phyloP scores from a whole-genome alignment of 345 rosid species.

The Dipteronia dyeriana region DNA sequence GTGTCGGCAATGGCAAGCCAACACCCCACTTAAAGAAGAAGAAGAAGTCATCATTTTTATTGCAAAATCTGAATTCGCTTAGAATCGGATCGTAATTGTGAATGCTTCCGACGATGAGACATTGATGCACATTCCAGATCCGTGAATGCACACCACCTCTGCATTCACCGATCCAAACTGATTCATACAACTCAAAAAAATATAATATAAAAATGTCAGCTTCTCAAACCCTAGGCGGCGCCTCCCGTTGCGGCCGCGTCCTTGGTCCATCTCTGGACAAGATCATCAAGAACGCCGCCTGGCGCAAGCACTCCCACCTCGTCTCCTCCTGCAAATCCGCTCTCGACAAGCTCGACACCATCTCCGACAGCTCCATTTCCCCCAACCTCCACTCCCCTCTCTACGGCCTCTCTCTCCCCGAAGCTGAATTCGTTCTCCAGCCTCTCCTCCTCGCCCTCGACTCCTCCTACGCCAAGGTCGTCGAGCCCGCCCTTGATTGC shows the following conservation, averaged over 20 bases:
- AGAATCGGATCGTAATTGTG: not conserved
- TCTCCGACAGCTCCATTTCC: conserved; percentile 35
- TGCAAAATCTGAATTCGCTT: not conserved
- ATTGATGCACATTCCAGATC: conserved; percentile 10
- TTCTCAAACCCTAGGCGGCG: conserved; percentile 77
- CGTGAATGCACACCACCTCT: conserved; percentile 10
- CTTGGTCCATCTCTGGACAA: conserved; percentile 79
- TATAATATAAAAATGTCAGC: conserved; percentile 41
- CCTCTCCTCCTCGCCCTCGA: conserved; percentile 77
- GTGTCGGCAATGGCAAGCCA: conserved; percentile 6
- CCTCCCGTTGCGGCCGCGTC: conserved; percentile 76
- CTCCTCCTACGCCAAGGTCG: conserved; percentile 65
- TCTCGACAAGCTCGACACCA: conserved; percentile 73
- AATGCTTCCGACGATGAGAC: not conserved
- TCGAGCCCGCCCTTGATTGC: conserved; percentile 87
- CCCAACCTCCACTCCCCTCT: conserved; percentile 54
- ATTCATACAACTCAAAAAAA: not conserved
- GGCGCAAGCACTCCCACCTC: conserved; percentile 89
- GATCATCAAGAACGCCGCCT: conserved; percentile 91
- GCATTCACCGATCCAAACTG: conserved; percentile 4
- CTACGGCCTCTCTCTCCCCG: conserved; percentile 60
- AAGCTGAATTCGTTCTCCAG: conserved; percentile 56
- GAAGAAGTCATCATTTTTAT: not conserved
- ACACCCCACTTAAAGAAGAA: not conserved
- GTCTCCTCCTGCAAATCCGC: conserved; percentile 84